phyloP scores from a whole-genome alignment of 2,329 filamentous ascomycete species.

The Epichloe festucae region DNA sequence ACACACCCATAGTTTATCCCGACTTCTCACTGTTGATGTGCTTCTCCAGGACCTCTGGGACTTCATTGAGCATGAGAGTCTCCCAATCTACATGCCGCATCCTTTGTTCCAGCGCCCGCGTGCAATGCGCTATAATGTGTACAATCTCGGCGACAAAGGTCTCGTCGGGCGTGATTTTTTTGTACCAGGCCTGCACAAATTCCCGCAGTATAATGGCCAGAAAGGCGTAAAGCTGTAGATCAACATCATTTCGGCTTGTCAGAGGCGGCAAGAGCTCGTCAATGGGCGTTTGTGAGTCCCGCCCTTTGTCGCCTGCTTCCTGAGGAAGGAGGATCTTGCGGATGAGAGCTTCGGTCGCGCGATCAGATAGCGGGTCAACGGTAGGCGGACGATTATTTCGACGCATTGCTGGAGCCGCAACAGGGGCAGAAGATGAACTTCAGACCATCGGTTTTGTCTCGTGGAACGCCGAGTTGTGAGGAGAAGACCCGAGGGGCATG shows the following conservation, averaged over 20 bases:
- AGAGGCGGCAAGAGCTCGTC: conserved; percentile 78
- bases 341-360: conserved; percentile 67
- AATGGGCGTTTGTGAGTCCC: conserved; percentile 40
- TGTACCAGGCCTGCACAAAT: conserved; percentile 88
- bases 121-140: conserved; percentile 85
- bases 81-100: conserved; percentile 73
- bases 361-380: conserved; percentile 53
- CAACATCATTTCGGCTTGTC: conserved; percentile 87
- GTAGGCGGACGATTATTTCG: conserved; percentile 21
- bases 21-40: conserved; percentile 58
- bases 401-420: conserved; percentile 15
- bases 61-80: conserved; percentile 71
- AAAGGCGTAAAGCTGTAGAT: conserved; percentile 84
- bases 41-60: conserved; percentile 66
- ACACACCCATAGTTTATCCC: too few relatives aligned
- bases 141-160: conserved; percentile 78
- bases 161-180: conserved; percentile 81
- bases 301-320: conserved; percentile 44
- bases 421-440: conserved; percentile 7
- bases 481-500: conserved; percentile 3
- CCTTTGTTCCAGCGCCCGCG: conserved; percentile 74
- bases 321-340: conserved; percentile 75
- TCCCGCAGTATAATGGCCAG: conserved; percentile 82
- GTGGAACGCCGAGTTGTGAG: conserved; percentile 9
- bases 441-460: conserved; percentile 2